These are phyloP conservation scores for Chrysoporthe cubensis DNA, from an alignment of 2,329 filamentous ascomycete genomes.

Conservation along the genomic window DNA sequence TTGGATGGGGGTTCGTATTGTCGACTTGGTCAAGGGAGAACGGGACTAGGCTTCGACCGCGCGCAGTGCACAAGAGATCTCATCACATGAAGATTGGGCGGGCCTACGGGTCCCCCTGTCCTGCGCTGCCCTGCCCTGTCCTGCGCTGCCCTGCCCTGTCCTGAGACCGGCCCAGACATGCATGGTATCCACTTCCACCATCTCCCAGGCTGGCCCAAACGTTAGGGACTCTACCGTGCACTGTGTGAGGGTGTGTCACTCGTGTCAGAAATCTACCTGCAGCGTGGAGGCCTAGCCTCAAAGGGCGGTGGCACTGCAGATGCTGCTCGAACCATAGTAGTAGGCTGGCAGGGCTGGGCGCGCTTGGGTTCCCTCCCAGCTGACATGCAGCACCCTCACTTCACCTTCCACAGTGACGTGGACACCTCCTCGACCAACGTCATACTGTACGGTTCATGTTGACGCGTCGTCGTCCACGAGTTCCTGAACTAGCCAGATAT, in stretches of 20 bases:
- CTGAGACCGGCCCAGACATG: conserved; percentile 3
- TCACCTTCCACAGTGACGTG: neutral
- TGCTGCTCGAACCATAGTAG: neutral
- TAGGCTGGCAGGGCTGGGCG: neutral
- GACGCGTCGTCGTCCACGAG: neutral
- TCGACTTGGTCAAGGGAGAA: neutral
- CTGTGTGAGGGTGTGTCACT: conserved; percentile 1
- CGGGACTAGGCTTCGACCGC: neutral
- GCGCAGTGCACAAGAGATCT: neutral
- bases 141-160: neutral
- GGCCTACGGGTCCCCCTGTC: neutral
- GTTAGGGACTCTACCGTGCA: conserved; percentile 7
- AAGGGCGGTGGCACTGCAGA: neutral
- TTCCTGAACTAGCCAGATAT: neutral
- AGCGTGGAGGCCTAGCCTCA: neutral
- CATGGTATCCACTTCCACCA: neutral
- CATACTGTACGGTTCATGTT: neutral
- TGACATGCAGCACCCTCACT: conserved; percentile 3
- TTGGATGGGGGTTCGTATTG: neutral
- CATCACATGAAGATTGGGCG: conserved; percentile 17
- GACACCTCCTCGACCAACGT: neutral
- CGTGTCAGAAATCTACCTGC: conserved; percentile 15
- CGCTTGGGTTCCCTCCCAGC: conserved; percentile 3
- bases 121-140: neutral
- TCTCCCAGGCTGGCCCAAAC: neutral